phyloP scores from a whole-genome alignment of 2,329 filamentous ascomycete genomes.

The Ophiostoma novo-ulmi region DNA sequence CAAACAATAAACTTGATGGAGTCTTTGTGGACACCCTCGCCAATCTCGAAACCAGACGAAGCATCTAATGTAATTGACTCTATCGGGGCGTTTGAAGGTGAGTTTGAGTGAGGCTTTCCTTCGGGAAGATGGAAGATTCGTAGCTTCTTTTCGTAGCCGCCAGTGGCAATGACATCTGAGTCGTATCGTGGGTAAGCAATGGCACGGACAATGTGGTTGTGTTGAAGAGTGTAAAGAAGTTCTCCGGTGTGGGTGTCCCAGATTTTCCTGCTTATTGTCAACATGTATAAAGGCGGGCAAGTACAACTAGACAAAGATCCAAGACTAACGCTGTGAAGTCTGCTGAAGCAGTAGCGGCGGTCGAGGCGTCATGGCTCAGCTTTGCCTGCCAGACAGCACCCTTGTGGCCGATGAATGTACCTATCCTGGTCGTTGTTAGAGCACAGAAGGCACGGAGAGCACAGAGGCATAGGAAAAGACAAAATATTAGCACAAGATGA shows the following conservation, averaged over 20 bases:
- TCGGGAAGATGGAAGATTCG: conserved; percentile 83
- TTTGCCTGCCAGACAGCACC: conserved; percentile 96
- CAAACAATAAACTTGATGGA: conserved; percentile 97
- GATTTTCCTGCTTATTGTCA: conserved; percentile 61
- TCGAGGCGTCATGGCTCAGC: conserved; percentile 78
- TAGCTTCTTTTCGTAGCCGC: conserved; percentile 93
- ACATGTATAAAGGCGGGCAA: background rate
- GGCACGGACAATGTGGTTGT: conserved; percentile 91
- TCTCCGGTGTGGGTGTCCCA: conserved; percentile 97
- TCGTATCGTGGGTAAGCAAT: conserved; percentile 82
- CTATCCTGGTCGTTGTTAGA: conserved; percentile 75
- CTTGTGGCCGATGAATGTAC: conserved; percentile 96
- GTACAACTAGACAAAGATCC: background rate
- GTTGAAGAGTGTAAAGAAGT: conserved; percentile 77
- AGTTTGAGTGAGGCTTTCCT: conserved; percentile 40
- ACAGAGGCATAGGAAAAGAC: background rate
- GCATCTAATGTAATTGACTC: conserved; percentile 48
- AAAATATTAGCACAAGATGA: background rate
- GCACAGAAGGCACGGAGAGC: background rate
- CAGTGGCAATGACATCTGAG: conserved; percentile 82
- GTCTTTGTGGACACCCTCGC: conserved; percentile 72
- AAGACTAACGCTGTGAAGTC: conserved; percentile 81
- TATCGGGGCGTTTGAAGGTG: conserved; percentile 32
- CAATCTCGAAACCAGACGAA: conserved; percentile 76
- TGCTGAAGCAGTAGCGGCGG: conserved; percentile 88